These are phyloP conservation scores for Malus hybrid DNA, from an alignment of 331 rosid genomes.

Conservation along the genomic window DNA sequence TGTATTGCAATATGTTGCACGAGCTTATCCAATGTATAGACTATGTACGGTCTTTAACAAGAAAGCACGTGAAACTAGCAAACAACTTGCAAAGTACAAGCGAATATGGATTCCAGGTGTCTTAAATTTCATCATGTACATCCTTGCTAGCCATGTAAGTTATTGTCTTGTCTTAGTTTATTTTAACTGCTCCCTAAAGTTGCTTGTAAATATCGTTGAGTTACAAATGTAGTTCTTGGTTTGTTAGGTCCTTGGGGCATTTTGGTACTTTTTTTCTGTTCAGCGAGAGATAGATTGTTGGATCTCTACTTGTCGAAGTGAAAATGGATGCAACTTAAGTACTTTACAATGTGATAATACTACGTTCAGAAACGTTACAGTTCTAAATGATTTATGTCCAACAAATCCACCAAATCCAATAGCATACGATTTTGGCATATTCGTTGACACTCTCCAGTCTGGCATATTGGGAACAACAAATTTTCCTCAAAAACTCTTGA, in stretches of 20 bases:
- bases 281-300: not conserved
- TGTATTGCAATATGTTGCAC: not conserved
- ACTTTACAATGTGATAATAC: not conserved
- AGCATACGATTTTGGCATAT: not conserved
- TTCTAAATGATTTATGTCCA: not conserved
- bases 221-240: not conserved
- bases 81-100: not conserved
- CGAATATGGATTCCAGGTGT: not conserved
- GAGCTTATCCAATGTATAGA: not conserved
- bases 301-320: not conserved
- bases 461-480: not conserved
- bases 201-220: no score
- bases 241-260: not conserved
- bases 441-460: not conserved
- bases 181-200: not conserved
- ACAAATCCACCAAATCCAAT: not conserved
- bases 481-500: not conserved
- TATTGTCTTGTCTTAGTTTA: not conserved
- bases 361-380: not conserved
- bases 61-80: accelerated
- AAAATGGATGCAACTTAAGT: not conserved
- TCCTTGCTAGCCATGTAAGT: not conserved
- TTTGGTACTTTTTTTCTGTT: not conserved
- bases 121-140: not conserved
- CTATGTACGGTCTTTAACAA: accelerated